phyloP scores from a whole-genome alignment of 2,329 filamentous ascomycete genomes.

The Onygenales sp. region DNA sequence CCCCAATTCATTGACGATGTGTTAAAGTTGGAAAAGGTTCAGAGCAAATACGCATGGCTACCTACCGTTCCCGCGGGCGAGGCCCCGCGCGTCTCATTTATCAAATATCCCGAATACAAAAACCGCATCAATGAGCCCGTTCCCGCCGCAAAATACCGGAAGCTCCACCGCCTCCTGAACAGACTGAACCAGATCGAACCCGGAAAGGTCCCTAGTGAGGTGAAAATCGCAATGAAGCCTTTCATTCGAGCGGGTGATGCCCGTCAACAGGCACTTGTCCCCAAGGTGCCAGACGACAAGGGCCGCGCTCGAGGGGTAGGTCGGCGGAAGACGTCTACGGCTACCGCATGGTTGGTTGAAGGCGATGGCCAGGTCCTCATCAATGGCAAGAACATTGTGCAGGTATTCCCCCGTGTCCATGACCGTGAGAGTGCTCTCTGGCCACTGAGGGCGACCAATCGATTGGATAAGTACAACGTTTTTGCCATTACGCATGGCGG shows the following conservation, averaged over 20 bases:
- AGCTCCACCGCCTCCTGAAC: constrained; percentile 65
- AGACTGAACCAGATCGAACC: constrained; percentile 80
- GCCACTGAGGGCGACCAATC: constrained; percentile 71
- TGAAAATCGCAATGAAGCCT: constrained; percentile 52
- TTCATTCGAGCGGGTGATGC: constrained; percentile 72
- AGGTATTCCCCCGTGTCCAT: constrained; percentile 78
- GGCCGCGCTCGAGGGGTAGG: constrained; percentile 75
- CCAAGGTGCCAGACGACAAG: constrained; percentile 58
- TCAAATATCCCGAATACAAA: constrained; percentile 67
- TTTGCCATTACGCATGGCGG: constrained; percentile 80
- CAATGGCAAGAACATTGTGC: constrained; percentile 76
- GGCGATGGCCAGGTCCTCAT: constrained; percentile 82
- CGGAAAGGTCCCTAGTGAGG: constrained; percentile 59
- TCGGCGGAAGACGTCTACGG: constrained; percentile 76
- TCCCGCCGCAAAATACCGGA: constrained; percentile 67
- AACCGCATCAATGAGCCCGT: constrained; percentile 61
- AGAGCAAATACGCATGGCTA: constrained; percentile 62
- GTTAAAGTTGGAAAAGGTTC: constrained; percentile 61
- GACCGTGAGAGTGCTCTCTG: constrained; percentile 91
- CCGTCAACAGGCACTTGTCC: constrained; percentile 52
- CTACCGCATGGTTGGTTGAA: constrained; percentile 81
- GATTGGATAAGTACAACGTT: constrained; percentile 94
- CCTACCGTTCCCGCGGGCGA: constrained; percentile 58
- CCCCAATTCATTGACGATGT: constrained; percentile 79
- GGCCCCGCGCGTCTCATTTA: constrained; percentile 69